phyloP scores from a whole-genome alignment of 805 yeast species.

The Cyberlindnera meyerae region DNA sequence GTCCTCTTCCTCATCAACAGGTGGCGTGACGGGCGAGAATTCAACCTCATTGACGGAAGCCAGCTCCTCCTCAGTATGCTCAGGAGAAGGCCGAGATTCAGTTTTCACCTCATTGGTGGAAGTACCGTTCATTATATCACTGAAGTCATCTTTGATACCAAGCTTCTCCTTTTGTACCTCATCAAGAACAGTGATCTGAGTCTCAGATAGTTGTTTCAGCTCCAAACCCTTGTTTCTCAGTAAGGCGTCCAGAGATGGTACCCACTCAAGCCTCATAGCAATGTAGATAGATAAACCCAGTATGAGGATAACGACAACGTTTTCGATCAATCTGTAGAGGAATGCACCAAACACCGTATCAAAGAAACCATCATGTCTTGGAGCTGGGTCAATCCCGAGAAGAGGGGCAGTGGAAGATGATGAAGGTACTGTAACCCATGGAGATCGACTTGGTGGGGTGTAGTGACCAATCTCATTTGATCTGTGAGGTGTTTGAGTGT shows the following conservation, averaged over 20 bases:
- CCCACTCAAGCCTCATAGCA: conserved; percentile 27
- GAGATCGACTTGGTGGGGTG: conserved; percentile 16
- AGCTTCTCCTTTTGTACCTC: conserved; percentile 4
- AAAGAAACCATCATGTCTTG: conserved; percentile 16
- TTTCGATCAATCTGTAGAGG: conserved; percentile 34
- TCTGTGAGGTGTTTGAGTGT: conserved; percentile 11
- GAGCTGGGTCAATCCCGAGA: conserved; percentile 25
- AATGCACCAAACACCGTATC: conserved; percentile 27
- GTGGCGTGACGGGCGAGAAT: no score
- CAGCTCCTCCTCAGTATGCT: no score
- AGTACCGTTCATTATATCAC: no score
- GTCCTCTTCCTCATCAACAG: no score
- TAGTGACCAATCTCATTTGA: conserved; percentile 12
- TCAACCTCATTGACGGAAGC: no score
- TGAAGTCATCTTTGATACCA: conserved; percentile 1
- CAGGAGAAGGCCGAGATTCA: no score
- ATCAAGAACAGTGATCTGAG: conserved; percentile 1
- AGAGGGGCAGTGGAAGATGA: conserved; percentile 17
- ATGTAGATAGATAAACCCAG: conserved; percentile 24
- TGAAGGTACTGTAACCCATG: conserved; percentile 17
- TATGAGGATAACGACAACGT: conserved; percentile 33
- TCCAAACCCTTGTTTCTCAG: conserved; percentile 31
- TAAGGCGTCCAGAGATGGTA: conserved; percentile 29
- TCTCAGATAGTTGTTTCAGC: conserved; percentile 20
- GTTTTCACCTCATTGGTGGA: no score